Conservation (phyloP, 495 filamentous ascomycete genomes). For the Penicillium fimorum region DNA sequence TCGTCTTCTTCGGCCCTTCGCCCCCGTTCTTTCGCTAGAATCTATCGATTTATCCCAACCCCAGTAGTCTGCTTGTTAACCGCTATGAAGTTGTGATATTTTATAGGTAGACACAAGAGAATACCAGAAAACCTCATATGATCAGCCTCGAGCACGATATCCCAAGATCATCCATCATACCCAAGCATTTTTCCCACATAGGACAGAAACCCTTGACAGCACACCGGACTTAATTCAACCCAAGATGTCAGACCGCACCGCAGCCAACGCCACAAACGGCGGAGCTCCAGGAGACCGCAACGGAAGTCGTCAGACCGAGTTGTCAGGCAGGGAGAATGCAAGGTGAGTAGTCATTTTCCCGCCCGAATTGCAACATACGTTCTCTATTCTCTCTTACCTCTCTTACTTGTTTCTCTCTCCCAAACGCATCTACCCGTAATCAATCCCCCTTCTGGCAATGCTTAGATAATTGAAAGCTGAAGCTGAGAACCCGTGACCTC, state of each 20-base stretch:
- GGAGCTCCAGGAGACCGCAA: background rate
- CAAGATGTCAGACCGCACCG: background rate
- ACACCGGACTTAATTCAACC: background rate
- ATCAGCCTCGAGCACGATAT: background rate
- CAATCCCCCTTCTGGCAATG: background rate
- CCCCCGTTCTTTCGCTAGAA: background rate
- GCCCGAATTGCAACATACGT: background rate
- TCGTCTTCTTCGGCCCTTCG: background rate
- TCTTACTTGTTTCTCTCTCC: background rate
- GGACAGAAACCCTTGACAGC: background rate
- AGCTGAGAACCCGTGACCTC: conserved; percentile 1
- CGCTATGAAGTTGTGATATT: background rate
- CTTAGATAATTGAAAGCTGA: conserved; percentile 1
- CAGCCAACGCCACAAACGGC: background rate
- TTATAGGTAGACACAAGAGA: background rate
- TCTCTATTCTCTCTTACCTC: background rate
- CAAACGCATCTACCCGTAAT: background rate
- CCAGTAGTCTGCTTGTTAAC: background rate
- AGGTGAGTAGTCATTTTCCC: conserved; percentile 1
- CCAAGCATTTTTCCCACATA: background rate
- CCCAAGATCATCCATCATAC: background rate
- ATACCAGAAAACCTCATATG: background rate
- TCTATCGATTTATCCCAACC: background rate
- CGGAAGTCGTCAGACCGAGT: background rate
- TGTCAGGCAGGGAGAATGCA: background rate